phyloP scores from a whole-genome alignment of 2,329 filamentous ascomycete species.

The Iodosphaeria phyllophila region DNA sequence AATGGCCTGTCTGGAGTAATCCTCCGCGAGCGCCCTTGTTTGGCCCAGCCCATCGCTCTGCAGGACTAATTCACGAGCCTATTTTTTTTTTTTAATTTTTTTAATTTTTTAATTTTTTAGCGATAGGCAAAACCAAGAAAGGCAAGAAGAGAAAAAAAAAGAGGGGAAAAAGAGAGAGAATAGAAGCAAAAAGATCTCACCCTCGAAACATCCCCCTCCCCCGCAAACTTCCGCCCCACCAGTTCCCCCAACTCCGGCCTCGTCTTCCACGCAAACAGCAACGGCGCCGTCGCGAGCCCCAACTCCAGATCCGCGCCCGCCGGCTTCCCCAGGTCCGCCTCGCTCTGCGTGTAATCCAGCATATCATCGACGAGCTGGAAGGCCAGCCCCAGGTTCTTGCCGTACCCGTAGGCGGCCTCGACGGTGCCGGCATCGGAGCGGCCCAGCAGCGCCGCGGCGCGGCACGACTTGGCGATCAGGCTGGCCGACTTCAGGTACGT shows the following conservation, averaged over 20 bases:
- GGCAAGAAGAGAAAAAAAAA: too few relatives aligned
- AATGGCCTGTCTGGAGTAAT: constrained; percentile 79
- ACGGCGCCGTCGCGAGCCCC: constrained; percentile 78
- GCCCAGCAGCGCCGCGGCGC: constrained; percentile 73
- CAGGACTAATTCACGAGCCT: constrained; percentile 78
- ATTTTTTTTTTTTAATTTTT: constrained; percentile 3
- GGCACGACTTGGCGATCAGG: constrained; percentile 88
- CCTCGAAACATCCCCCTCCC: constrained; percentile 66
- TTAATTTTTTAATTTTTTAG: too few relatives aligned
- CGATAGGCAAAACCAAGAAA: too few relatives aligned
- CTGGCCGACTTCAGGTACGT: constrained; percentile 95
- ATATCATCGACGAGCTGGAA: constrained; percentile 98
- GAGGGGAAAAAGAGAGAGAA: constrained; percentile 1
- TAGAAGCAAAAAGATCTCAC: constrained; percentile 32
- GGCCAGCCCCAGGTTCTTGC: constrained; percentile 80
- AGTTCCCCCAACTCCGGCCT: constrained; percentile 68
- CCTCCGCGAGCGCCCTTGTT: constrained; percentile 74
- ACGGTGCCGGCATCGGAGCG: constrained; percentile 60
- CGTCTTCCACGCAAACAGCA: constrained; percentile 90
- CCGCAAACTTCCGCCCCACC: constrained; percentile 77
- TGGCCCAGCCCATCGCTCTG: constrained; percentile 78
- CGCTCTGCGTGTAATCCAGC: constrained; percentile 85
- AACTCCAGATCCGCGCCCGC: constrained; percentile 87
- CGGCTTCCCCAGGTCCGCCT: constrained; percentile 77
- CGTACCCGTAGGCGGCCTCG: constrained; percentile 81